Percentiles rank a stretch among this genome's conserved stretches.
These are phyloP conservation scores for Xerocomus brunneocitrinus DNA, from an alignment of 768 basidiomycete species.

Conservation along the genomic window DNA sequence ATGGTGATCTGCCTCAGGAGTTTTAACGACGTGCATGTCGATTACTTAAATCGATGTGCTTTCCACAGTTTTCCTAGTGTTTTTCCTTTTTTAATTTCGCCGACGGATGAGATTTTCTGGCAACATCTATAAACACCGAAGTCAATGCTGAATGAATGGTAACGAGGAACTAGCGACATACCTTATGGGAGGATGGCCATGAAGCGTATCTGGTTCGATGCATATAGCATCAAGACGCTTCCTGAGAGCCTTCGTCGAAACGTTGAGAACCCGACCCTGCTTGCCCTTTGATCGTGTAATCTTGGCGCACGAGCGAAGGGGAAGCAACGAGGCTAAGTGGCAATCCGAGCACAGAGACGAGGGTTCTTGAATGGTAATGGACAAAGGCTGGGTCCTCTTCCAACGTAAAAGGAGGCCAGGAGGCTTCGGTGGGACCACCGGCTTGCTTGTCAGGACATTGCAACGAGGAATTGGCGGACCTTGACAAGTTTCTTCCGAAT, in stretches of 20 bases:
- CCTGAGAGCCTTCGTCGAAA: slow-evolving; percentile 6
- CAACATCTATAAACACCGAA: not conserved
- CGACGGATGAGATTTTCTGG: not conserved
- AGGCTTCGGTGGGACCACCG: slow-evolving; percentile 3
- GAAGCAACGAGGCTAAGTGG: slow-evolving; percentile 3
- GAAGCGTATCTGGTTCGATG: slow-evolving; percentile 6
- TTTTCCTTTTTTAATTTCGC: not conserved
- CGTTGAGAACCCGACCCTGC: not conserved
- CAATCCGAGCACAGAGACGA: slow-evolving; percentile 1
- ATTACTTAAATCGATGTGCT: not conserved
- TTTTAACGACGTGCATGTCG: not conserved
- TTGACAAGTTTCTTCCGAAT: not conserved
- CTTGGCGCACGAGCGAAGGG: slow-evolving; percentile 16
- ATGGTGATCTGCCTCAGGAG: not conserved
- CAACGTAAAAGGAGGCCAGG: not conserved
- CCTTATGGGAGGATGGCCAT: not conserved
- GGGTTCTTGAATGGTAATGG: not conserved
- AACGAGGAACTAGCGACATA: not conserved
- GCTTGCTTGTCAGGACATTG: not conserved
- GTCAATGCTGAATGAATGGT: not conserved
- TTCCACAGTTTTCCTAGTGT: not conserved
- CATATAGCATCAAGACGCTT: slow-evolving; percentile 3
- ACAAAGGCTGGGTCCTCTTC: not conserved
- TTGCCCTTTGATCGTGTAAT: slow-evolving; percentile 12
- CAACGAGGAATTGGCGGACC: not conserved